Conservation (phyloP, 352 stramenopile genomes). For the Phytophthora chlamydospora region DNA sequence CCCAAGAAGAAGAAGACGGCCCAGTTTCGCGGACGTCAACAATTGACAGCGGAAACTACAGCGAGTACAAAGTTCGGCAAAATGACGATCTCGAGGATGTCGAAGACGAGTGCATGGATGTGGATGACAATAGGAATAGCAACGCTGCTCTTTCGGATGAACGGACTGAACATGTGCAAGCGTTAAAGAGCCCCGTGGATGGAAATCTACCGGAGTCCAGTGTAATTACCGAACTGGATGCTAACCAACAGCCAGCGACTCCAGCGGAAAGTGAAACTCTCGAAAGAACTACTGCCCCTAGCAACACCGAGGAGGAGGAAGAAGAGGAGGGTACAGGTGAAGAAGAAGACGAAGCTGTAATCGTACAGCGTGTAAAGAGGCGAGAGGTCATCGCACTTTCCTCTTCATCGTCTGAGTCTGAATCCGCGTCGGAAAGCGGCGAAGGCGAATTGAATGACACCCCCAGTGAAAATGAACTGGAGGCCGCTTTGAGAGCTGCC, state of each 20-base stretch:
- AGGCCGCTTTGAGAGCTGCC: slow-evolving; percentile 61
- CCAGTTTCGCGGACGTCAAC: slow-evolving; percentile 35
- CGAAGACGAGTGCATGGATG: slow-evolving; percentile 21
- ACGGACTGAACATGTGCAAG: not conserved
- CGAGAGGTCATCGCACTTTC: slow-evolving; percentile 21
- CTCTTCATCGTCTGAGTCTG: slow-evolving; percentile 46
- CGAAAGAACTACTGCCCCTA: slow-evolving; percentile 28
- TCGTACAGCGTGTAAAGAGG: slow-evolving; percentile 19
- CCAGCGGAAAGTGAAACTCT: slow-evolving; percentile 23
- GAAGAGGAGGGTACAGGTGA: slow-evolving; percentile 20
- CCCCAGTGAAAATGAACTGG: slow-evolving; percentile 47
- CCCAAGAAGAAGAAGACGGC: slow-evolving; percentile 21
- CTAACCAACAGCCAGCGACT: slow-evolving; percentile 1
- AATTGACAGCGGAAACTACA: slow-evolving; percentile 59
- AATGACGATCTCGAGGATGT: slow-evolving; percentile 29
- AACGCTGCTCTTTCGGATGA: not conserved
- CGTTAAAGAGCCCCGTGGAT: not conserved
- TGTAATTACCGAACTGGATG: slow-evolving; percentile 3
- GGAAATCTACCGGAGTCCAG: slow-evolving; percentile 1
- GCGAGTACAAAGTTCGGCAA: slow-evolving; percentile 41
- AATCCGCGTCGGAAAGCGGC: slow-evolving; percentile 40
- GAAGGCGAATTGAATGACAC: slow-evolving; percentile 14
- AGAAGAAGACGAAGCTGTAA: slow-evolving; percentile 22
- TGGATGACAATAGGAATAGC: slow-evolving; percentile 9
- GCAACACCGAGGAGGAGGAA: slow-evolving; percentile 30